Conservation (phyloP, 257 asterid genomes). For the Striga asiatica region DNA sequence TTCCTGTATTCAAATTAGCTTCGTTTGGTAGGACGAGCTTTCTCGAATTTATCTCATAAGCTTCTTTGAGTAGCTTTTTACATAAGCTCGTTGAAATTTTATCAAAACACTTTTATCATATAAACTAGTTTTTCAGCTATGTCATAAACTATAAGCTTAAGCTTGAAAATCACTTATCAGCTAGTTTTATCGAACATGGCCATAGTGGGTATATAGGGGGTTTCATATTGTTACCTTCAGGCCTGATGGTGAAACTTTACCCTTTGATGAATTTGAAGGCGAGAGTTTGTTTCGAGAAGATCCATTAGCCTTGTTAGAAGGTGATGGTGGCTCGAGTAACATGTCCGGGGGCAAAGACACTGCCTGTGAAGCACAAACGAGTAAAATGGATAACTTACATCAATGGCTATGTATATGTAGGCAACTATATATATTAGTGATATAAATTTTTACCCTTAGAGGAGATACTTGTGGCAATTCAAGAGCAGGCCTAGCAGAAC, state of each 20-base stretch:
- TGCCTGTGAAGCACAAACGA: slow-evolving; percentile 32
- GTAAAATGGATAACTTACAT: neutral
- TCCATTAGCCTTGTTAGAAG: slow-evolving; percentile 36
- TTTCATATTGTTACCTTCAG: slow-evolving; percentile 49
- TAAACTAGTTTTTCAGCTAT: no score
- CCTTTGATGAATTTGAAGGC: slow-evolving; percentile 26
- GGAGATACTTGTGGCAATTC: slow-evolving; percentile 51
- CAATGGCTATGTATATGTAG: neutral
- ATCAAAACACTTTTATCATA: no score
- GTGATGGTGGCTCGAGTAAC: slow-evolving; percentile 41
- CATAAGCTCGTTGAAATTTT: no score
- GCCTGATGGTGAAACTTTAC: slow-evolving; percentile 38
- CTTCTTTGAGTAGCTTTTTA: no score
- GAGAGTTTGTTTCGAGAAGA: slow-evolving; percentile 27
- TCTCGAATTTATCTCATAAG: no score
- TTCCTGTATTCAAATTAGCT: no score
- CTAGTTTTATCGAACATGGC: no score
- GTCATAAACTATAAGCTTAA: no score
- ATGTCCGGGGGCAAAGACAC: slow-evolving; percentile 40
- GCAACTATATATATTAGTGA: neutral
- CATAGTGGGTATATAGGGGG: no score
- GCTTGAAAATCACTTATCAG: no score
- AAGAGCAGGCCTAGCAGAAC: slow-evolving; percentile 47
- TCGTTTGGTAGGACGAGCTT: no score
- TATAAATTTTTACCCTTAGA: slow-evolving; percentile 49